phyloP scores from a whole-genome alignment of 805 yeast genomes.

The Saccharomycopsis lassenensis region DNA sequence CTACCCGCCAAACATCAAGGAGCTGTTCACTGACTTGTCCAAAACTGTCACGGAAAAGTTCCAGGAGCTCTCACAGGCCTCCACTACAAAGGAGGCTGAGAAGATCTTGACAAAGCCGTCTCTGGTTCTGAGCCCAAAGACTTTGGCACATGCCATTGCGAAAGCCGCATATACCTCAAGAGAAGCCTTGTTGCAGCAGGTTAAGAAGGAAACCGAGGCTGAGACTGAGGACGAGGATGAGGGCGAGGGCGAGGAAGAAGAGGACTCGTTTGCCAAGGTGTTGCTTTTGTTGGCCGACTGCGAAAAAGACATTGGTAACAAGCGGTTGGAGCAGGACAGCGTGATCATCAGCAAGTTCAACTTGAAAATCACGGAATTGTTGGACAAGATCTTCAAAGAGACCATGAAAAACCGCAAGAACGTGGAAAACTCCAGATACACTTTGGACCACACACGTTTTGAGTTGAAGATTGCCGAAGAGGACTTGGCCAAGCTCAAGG shows the following conservation, averaged over 20 bases:
- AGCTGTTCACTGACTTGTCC: constrained; percentile 52
- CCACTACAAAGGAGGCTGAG: constrained; percentile 58
- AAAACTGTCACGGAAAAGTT: constrained; percentile 45
- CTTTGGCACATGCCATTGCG: constrained; percentile 61
- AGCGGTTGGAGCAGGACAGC: constrained; percentile 61
- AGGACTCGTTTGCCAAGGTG: constrained; percentile 41
- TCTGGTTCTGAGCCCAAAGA: constrained; percentile 39
- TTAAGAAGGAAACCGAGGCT: constrained; percentile 15
- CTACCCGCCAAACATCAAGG: constrained; percentile 70
- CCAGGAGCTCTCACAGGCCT: constrained; percentile 49
- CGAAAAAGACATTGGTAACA: constrained; percentile 53
- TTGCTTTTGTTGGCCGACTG: constrained; percentile 43
- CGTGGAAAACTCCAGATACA: constrained; percentile 60
- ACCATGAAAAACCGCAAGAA: constrained; percentile 51
- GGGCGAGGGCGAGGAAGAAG: constrained; percentile 29
- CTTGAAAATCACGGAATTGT: constrained; percentile 37
- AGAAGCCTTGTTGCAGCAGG: constrained; percentile 28
- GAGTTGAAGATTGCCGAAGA: constrained; percentile 33
- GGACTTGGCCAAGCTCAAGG: constrained; percentile 5
- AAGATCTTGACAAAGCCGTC: constrained; percentile 33
- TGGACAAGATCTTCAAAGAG: constrained; percentile 49
- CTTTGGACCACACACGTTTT: constrained; percentile 59
- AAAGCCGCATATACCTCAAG: constrained; percentile 43
- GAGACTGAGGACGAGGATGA: constrained; percentile 10
- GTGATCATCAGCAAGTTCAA: constrained; percentile 51